phyloP scores from a whole-genome alignment of 768 basidiomycete species.

The Hortiboletus campestris region DNA sequence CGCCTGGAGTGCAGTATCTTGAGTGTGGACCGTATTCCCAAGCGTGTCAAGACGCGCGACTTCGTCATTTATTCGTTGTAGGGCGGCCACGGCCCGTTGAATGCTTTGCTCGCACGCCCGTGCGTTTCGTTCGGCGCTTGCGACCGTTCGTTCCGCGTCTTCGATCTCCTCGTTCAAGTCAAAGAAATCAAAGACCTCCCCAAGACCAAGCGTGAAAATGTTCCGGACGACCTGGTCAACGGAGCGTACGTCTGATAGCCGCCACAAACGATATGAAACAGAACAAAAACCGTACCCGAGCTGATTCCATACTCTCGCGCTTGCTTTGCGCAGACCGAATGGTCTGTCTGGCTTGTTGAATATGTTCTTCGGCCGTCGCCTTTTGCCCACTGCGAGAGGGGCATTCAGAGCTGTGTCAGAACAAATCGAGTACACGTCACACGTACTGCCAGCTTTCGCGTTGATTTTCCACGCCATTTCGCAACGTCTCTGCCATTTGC shows the following conservation, averaged over 20 bases:
- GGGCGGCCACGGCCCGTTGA: constrained; percentile 1
- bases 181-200: constrained; percentile 16
- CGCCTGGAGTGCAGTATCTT: constrained; percentile 6
- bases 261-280: neutral
- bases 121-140: constrained; percentile 3
- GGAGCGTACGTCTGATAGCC: neutral
- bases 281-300: constrained; percentile 6
- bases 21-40: neutral
- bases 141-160: constrained; percentile 3
- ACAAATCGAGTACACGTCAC: neutral
- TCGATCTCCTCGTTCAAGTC: constrained; percentile 17
- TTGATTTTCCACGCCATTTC: neutral
- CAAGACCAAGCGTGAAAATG: constrained; percentile 13
- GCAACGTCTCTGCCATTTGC: neutral
- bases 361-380: neutral
- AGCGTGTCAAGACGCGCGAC: constrained; percentile 4
- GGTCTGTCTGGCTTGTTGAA: constrained; percentile 12
- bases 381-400: neutral
- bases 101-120: constrained; percentile 6
- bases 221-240: constrained; percentile 11
- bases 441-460: constrained; percentile 10
- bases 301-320: constrained; percentile 13
- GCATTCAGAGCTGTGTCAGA: neutral
- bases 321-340: constrained; percentile 11
- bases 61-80: constrained; percentile 1